Conservation (phyloP, 352 stramenopile species). For the Globisporangium viniferum region DNA sequence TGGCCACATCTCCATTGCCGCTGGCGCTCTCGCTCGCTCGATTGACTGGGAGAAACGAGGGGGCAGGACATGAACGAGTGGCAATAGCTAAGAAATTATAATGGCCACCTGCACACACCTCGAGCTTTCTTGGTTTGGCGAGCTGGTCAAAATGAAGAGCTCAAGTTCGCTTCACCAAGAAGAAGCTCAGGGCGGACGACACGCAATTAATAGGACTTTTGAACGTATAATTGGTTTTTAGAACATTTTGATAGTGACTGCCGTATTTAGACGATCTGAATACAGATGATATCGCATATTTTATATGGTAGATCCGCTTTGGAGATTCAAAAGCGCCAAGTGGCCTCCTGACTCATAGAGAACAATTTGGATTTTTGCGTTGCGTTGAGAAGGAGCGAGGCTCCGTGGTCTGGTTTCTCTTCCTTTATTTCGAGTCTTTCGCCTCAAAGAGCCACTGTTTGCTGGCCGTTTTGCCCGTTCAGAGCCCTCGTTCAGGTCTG, state of each 20-base stretch:
- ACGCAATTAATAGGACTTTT: not conserved
- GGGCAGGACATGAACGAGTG: not conserved
- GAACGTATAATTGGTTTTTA: not conserved
- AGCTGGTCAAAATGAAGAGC: too few species aligned
- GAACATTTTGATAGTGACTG: not conserved
- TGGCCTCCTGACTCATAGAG: constrained; percentile 4
- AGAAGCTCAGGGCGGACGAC: not conserved
- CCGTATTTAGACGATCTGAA: not conserved
- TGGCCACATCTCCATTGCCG: constrained; percentile 1
- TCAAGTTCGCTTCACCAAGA: not conserved
- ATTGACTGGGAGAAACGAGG: not conserved
- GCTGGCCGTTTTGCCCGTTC: not conserved
- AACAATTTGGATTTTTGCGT: not conserved
- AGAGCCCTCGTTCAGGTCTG: not conserved
- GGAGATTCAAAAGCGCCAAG: not conserved
- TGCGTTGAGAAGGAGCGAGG: constrained; percentile 1
- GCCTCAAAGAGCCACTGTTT: not conserved
- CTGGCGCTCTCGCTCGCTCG: constrained; percentile 1
- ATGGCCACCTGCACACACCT: not conserved
- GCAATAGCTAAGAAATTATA: not conserved
- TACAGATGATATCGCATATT: not conserved
- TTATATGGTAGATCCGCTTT: not conserved
- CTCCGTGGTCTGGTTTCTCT: not conserved
- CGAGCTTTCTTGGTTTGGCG: too few species aligned
- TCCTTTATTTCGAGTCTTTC: not conserved